phyloP scores from a whole-genome alignment of 306 rosid species.

The Luffa aegyptiaca region DNA sequence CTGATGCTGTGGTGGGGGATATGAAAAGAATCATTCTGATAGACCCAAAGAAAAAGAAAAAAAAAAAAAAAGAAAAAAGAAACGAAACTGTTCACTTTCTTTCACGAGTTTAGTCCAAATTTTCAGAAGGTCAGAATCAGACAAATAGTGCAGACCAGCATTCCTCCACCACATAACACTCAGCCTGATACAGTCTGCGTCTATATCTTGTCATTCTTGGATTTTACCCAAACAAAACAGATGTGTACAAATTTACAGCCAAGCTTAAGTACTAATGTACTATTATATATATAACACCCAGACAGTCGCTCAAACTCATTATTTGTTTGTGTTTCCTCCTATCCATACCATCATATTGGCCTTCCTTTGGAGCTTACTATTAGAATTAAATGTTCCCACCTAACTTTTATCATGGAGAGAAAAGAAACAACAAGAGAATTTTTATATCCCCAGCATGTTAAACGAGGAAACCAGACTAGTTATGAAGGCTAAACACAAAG shows the following conservation, averaged over 20 bases:
- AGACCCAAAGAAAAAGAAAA: neutral
- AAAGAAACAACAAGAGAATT: neutral
- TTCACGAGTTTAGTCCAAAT: conserved; percentile 3
- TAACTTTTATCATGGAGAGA: neutral
- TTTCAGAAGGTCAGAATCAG: conserved; percentile 11
- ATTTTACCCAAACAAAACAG: conserved; percentile 12
- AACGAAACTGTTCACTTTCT: neutral
- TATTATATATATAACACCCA: neutral
- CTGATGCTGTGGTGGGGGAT: conserved; percentile 3
- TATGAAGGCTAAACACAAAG: neutral
- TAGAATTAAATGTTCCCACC: neutral
- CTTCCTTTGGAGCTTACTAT: neutral
- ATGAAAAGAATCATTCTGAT: conserved; percentile 3
- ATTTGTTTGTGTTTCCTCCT: neutral
- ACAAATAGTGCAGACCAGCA: conserved; percentile 9
- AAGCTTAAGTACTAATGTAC: conserved; percentile 1
- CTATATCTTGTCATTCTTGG: conserved; percentile 6
- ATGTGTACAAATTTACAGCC: neutral
- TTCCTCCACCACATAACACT: conserved; percentile 8
- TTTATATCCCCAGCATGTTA: neutral
- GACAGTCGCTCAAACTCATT: neutral
- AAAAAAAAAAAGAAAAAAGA: neutral
- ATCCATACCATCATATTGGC: neutral
- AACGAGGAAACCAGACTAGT: neutral
- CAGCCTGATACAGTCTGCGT: conserved; percentile 4